Evolutionary conservation across 176 grass and related monocot species (phyloP), one percentile per base, ranked within the genome.

Genomic region (Aegilops longissima): DNA sequence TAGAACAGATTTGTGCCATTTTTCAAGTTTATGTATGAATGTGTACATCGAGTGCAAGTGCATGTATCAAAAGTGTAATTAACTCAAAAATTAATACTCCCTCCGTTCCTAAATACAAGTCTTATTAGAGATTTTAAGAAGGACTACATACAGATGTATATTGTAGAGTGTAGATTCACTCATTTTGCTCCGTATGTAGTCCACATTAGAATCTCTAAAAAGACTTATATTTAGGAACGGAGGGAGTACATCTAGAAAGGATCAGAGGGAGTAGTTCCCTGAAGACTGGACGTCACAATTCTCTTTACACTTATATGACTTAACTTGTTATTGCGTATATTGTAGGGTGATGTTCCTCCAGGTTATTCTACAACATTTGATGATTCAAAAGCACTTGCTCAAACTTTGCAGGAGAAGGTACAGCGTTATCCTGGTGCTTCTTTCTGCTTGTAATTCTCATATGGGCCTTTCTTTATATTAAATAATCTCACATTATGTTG

Each of bases 351-450:
- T 54, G 64, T 73, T 83, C 61, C 85, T 44, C 27, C 84, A 23
- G 68, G 74, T 85, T 84, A 40, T 83, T 78, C 69, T 54, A 76
- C 82, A 29, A 82, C 82, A 74, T 71, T 45, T 83, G 88, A 89
- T 78, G 82, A 77, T 31, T 89, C 95, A 76, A 82, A 92, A 76
- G 93, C 78, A 27, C 81, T 98, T 84, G 87, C 91, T 85, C 96
- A 95, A 98, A 93, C 93, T 72, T 92, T 98, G 85, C 93, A 92
- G 66, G 96, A 95, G 68, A 98, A 98, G 93, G 96, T 98, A 82
- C 45, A 61, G 29, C 73, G 23, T 18, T 10, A 80, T 25, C 23
- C 6, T 33, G 52, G 9, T 80, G n/a, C 5, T 77, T 85, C 4
- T 33, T 45, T 76, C 14, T 76, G 17, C 17, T 80, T 66, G 3